Conservation (phyloP, 2,329 filamentous ascomycete genomes). For the Paraphoma sp. region DNA sequence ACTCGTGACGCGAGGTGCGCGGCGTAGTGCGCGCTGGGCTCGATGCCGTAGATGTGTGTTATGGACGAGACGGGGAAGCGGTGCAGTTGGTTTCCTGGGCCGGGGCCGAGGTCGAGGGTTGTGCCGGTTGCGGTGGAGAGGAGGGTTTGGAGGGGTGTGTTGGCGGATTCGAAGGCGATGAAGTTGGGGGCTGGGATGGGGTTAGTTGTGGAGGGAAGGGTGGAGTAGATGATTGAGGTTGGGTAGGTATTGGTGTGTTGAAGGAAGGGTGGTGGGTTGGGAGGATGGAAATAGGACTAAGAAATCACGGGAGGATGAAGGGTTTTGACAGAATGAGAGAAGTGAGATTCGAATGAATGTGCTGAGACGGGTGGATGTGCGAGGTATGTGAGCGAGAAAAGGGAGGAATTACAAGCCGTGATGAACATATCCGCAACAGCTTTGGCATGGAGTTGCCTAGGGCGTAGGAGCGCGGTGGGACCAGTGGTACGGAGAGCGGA, state of each 20-base stretch:
- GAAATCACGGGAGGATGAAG: too few relatives aligned
- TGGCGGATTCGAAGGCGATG: slow-evolving; percentile 16
- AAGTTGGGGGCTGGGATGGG: slow-evolving; percentile 9
- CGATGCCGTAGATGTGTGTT: slow-evolving; percentile 10
- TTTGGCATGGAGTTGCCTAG: background rate
- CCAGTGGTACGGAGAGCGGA: background rate
- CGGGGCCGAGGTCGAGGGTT: slow-evolving; percentile 17
- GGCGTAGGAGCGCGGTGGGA: background rate
- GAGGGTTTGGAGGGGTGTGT: slow-evolving; percentile 10
- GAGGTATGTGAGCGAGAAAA: background rate
- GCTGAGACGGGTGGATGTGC: background rate
- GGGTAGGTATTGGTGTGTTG: too few relatives aligned
- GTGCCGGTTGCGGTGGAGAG: slow-evolving; percentile 8
- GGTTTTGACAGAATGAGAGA: too few relatives aligned
- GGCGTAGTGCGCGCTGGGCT: slow-evolving; percentile 4
- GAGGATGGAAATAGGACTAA: too few relatives aligned
- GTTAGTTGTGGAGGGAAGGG: background rate
- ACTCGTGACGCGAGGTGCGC: background rate
- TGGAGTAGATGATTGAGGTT: too few relatives aligned
- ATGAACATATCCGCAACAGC: background rate
- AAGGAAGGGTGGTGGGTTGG: too few relatives aligned
- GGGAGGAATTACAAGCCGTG: background rate
- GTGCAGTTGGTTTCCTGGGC: slow-evolving; percentile 15
- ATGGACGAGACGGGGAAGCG: slow-evolving; percentile 9
- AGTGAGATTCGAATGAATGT: too few relatives aligned